These are phyloP conservation scores for Oehlia diaphana DNA, from an alignment of 192 early-diverging fungal genomes.

Conservation along the genomic window DNA sequence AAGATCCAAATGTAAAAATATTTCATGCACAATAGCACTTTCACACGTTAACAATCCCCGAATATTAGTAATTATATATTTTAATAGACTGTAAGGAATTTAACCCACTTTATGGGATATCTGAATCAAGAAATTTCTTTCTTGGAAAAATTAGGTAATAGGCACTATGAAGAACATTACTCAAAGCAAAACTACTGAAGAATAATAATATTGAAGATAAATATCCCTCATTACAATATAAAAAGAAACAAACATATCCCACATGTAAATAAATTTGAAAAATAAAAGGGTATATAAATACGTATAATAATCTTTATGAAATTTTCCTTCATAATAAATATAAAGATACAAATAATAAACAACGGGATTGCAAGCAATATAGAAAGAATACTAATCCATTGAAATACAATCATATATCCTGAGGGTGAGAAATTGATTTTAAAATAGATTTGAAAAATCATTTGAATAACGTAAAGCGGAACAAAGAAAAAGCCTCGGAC, in stretches of 20 bases:
- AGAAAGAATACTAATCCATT: slow-evolving; percentile 12
- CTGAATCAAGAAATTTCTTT: not conserved
- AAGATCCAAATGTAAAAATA: no score
- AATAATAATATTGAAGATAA: slow-evolving; percentile 7
- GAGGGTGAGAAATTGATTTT: not conserved
- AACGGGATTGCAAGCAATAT: slow-evolving; percentile 4
- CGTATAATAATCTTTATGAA: not conserved
- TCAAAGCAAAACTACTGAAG: slow-evolving; percentile 8
- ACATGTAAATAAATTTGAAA: slow-evolving; percentile 18
- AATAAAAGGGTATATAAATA: slow-evolving; percentile 8
- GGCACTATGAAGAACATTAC: slow-evolving; percentile 10
- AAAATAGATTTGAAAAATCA: slow-evolving; percentile 11
- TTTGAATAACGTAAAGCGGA: slow-evolving; percentile 6
- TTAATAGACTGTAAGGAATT: no score
- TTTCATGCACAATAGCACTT: no score
- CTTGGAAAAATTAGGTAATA: not conserved
- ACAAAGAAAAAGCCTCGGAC: not conserved
- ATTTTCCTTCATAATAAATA: not conserved
- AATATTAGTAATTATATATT: no score
- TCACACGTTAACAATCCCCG: no score
- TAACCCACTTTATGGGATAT: no score
- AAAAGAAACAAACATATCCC: slow-evolving; percentile 13
- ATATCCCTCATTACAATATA: slow-evolving; percentile 20
- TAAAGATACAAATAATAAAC: not conserved
- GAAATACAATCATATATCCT: slow-evolving; percentile 9